phyloP scores from a whole-genome alignment of 805 yeast species.

The Grigorovia humatica region DNA sequence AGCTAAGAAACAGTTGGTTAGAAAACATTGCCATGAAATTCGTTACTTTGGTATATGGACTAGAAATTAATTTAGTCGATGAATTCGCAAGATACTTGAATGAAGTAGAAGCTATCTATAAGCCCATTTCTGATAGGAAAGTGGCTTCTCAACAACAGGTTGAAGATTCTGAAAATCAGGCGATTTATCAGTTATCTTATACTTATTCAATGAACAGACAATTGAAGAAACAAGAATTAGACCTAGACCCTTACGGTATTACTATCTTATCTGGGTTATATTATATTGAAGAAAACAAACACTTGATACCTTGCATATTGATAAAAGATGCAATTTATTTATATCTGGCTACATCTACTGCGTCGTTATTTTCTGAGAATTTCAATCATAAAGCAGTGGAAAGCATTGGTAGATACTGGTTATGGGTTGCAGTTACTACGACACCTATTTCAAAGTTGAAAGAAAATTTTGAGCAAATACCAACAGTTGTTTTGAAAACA shows the following conservation, averaged over 20 bases:
- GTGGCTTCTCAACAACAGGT: slow-evolving; percentile 22
- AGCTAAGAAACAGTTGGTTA: neutral
- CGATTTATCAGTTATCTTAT: slow-evolving; percentile 31
- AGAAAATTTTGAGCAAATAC: slow-evolving; percentile 13
- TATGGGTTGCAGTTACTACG: slow-evolving; percentile 27
- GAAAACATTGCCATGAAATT: slow-evolving; percentile 27
- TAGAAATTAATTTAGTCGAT: slow-evolving; percentile 46
- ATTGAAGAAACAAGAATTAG: slow-evolving; percentile 22
- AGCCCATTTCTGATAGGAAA: slow-evolving; percentile 14
- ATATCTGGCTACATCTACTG: slow-evolving; percentile 34
- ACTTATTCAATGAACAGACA: slow-evolving; percentile 25
- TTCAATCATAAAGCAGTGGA: slow-evolving; percentile 18
- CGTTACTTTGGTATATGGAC: slow-evolving; percentile 42
- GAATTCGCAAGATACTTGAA: slow-evolving; percentile 30
- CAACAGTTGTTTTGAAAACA: slow-evolving; percentile 26
- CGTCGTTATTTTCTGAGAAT: slow-evolving; percentile 26
- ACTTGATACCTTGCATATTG: slow-evolving; percentile 8
- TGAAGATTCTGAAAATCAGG: slow-evolving; percentile 19
- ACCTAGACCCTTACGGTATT: slow-evolving; percentile 28
- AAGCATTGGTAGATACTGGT: slow-evolving; percentile 28
- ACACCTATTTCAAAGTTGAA: slow-evolving; percentile 11
- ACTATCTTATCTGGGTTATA: slow-evolving; percentile 19
- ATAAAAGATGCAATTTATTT: slow-evolving; percentile 28
- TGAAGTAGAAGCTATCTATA: slow-evolving; percentile 35
- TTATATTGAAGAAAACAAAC: slow-evolving; percentile 12